Evolutionary conservation across 805 yeast species (phyloP).

Genomic region (Yamadazyma phyllophila): DNA sequence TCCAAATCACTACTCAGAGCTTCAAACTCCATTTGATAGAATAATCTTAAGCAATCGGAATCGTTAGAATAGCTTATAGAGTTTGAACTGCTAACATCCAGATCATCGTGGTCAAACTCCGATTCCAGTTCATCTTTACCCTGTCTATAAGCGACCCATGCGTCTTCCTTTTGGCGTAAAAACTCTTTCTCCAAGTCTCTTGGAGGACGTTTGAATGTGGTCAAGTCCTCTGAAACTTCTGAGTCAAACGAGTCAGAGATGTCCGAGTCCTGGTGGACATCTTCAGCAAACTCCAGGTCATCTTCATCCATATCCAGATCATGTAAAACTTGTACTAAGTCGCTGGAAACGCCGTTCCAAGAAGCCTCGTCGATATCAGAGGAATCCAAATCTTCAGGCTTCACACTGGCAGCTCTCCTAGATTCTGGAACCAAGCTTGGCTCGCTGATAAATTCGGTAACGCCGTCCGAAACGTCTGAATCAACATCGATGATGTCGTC

Average conservation of each 20-base stretch:
- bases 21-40: neutral
- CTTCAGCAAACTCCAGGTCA: no score
- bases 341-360: no score
- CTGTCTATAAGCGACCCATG: neutral
- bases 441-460: neutral
- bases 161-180: conserved; percentile 5
- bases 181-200: neutral
- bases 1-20: neutral
- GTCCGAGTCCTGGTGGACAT: neutral
- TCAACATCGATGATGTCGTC: neutral
- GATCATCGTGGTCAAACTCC: neutral
- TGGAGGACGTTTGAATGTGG: neutral
- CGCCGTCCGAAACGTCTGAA: neutral
- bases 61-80: neutral
- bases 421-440: neutral
- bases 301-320: no score
- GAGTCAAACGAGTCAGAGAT: neutral
- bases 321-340: no score
- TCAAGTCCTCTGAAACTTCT: neutral
- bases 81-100: neutral
- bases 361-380: no score
- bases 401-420: no score
- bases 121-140: neutral
- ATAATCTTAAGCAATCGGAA: neutral
- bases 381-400: no score